phyloP scores from a whole-genome alignment of 257 asterid genomes.

The Fraxinus anomala region DNA sequence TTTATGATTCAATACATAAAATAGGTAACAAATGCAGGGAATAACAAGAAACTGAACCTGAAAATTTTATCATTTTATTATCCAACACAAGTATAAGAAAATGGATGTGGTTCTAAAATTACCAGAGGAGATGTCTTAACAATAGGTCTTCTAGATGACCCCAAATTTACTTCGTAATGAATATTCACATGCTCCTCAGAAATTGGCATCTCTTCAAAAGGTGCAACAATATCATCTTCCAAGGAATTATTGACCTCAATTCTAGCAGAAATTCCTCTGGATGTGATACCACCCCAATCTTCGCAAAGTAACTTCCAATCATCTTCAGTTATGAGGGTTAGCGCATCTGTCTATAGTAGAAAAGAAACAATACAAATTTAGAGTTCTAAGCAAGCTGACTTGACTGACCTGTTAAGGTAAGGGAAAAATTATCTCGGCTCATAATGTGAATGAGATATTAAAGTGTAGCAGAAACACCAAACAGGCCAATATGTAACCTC shows the following conservation, averaged over 20 bases:
- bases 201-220: constrained; percentile 45
- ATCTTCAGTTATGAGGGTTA: constrained; percentile 65
- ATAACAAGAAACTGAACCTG: constrained; percentile 4
- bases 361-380: constrained; percentile 23
- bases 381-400: constrained; percentile 23
- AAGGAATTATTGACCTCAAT: constrained; percentile 48
- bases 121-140: constrained; percentile 84
- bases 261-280: constrained; percentile 64
- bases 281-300: constrained; percentile 80
- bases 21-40: background rate
- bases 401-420: constrained; percentile 14
- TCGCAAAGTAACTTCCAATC: constrained; percentile 90
- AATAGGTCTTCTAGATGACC: constrained; percentile 43
- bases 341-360: constrained; percentile 63
- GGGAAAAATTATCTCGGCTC: constrained; percentile 1
- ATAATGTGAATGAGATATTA: constrained; percentile 12
- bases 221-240: constrained; percentile 46
- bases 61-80: constrained; percentile 21
- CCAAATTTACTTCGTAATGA: constrained; percentile 45
- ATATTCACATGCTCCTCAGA: constrained; percentile 52
- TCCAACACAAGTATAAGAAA: constrained; percentile 21
- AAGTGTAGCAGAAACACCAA: background rate
- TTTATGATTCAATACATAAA: background rate
- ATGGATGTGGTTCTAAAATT: constrained; percentile 33
- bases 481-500: background rate